phyloP scores from a whole-genome alignment of 176 grass and related monocot species.

The Coix lacrymajobi region DNA sequence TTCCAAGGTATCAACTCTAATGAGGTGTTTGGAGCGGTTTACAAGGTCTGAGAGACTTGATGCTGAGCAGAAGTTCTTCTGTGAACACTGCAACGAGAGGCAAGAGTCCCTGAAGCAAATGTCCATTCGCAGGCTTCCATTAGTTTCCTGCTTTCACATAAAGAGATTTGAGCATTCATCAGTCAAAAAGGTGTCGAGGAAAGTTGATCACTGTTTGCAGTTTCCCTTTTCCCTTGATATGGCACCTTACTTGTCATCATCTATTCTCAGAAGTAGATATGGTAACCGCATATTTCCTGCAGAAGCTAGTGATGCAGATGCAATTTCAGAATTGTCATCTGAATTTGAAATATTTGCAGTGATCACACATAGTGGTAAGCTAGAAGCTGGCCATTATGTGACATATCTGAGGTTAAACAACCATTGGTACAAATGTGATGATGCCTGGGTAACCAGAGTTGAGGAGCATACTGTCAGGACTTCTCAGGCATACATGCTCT shows the following conservation, averaged over 20 bases:
- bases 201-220: slow-evolving; percentile 83
- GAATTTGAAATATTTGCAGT: slow-evolving; percentile 96
- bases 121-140: slow-evolving; percentile 93
- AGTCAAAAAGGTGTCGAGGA: slow-evolving; percentile 75
- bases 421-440: slow-evolving; percentile 96
- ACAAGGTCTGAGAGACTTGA: slow-evolving; percentile 93
- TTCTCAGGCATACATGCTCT: slow-evolving; percentile 96
- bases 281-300: slow-evolving; percentile 83
- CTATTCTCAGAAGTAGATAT: slow-evolving; percentile 78
- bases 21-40: slow-evolving; percentile 92
- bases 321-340: slow-evolving; percentile 50
- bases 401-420: slow-evolving; percentile 82
- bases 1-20: slow-evolving; percentile 59
- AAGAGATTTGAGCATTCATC: slow-evolving; percentile 92
- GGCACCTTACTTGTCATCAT: slow-evolving; percentile 84
- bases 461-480: slow-evolving; percentile 75
- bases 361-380: slow-evolving; percentile 73
- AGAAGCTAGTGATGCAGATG: slow-evolving; percentile 52
- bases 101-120: slow-evolving; percentile 96
- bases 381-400: slow-evolving; percentile 91
- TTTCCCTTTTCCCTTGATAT: slow-evolving; percentile 95
- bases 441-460: slow-evolving; percentile 87
- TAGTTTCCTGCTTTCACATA: slow-evolving; percentile 91
- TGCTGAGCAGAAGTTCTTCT: slow-evolving; percentile 91
- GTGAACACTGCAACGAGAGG: slow-evolving; percentile 85